A percentile compares a stretch with the other conserved stretches of the same genome.
phyloP scores from a whole-genome alignment of 306 rosid species.

The Rubus idaeus region DNA sequence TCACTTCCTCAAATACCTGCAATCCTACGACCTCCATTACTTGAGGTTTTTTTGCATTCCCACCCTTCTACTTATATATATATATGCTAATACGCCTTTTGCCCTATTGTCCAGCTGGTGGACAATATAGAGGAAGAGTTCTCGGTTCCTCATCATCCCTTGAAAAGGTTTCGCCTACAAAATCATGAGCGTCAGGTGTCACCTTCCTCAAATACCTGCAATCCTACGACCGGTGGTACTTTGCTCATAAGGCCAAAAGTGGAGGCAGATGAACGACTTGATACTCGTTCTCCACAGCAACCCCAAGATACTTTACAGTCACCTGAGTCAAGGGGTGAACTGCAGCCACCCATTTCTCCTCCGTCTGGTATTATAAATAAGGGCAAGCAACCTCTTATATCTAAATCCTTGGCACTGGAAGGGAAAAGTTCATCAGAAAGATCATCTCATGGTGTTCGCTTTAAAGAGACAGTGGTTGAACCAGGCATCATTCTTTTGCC shows the following conservation, averaged over 20 bases:
- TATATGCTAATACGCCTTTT: constrained; percentile 30
- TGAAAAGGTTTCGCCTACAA: constrained; percentile 75
- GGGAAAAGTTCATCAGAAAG: constrained; percentile 38
- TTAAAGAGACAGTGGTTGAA: constrained; percentile 43
- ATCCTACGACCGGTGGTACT: constrained; percentile 30
- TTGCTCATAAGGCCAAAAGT: constrained; percentile 48
- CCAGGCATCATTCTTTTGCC: constrained; percentile 27
- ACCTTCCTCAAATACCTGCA: constrained; percentile 28
- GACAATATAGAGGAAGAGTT: constrained; percentile 44
- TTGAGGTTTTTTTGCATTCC: constrained; percentile 15
- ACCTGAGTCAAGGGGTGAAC: constrained; percentile 37
- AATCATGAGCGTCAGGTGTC: constrained; percentile 48
- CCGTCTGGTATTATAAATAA: constrained; percentile 38
- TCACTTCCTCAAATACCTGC: constrained; percentile 27
- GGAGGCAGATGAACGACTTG: constrained; percentile 42
- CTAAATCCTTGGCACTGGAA: constrained; percentile 16
- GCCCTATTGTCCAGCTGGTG: constrained; percentile 36
- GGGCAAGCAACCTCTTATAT: constrained; percentile 64
- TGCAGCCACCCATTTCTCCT: constrained; percentile 23
- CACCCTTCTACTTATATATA: constrained; percentile 7
- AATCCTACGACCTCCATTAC: constrained; percentile 28
- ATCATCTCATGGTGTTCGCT: constrained; percentile 25
- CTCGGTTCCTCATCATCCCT: constrained; percentile 49
- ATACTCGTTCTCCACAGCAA: constrained; percentile 35
- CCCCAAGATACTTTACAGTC: constrained; percentile 26